Conservation (phyloP, 2,329 filamentous ascomycete species). For the Chaetoscypha palmicola region DNA sequence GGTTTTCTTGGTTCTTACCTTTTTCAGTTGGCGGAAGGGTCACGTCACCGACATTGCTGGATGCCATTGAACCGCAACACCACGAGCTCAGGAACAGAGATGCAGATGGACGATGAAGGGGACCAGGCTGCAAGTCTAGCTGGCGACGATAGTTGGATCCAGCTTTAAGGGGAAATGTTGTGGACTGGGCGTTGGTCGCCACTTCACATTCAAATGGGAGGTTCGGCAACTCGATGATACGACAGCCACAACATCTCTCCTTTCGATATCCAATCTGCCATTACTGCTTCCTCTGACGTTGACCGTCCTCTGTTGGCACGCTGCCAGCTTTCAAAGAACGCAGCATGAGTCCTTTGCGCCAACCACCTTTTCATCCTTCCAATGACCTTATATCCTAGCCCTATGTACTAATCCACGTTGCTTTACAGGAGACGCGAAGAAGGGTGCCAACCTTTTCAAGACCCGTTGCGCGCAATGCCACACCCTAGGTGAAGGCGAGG, state of each 20-base stretch:
- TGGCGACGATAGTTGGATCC: neutral
- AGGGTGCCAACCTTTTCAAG: conserved; percentile 99
- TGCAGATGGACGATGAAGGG: neutral
- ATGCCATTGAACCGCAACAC: conserved; percentile 10
- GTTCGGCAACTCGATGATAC: conserved; percentile 4
- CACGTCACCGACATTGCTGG: conserved; percentile 17
- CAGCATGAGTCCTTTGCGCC: too few relatives aligned
- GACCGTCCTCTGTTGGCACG: neutral
- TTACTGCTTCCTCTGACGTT: neutral
- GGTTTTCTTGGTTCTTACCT: conserved; percentile 2
- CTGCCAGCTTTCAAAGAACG: neutral
- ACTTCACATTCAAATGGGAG: neutral
- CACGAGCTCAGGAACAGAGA: neutral
- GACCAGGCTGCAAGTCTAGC: neutral
- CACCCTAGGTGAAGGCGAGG: conserved; percentile 81
- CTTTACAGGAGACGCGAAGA: conserved; percentile 76
- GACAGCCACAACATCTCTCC: conserved; percentile 3
- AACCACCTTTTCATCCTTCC: too few relatives aligned
- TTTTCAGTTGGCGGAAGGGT: conserved; percentile 10
- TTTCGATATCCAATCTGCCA: conserved; percentile 1
- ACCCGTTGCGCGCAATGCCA: conserved; percentile 98
- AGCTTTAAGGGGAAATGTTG: neutral
- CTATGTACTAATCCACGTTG: conserved; percentile 28
- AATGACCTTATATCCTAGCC: too few relatives aligned
- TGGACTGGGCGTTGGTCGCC: conserved; percentile 4